phyloP scores from a whole-genome alignment of 495 filamentous ascomycete genomes.

The Penicillium steckii region DNA sequence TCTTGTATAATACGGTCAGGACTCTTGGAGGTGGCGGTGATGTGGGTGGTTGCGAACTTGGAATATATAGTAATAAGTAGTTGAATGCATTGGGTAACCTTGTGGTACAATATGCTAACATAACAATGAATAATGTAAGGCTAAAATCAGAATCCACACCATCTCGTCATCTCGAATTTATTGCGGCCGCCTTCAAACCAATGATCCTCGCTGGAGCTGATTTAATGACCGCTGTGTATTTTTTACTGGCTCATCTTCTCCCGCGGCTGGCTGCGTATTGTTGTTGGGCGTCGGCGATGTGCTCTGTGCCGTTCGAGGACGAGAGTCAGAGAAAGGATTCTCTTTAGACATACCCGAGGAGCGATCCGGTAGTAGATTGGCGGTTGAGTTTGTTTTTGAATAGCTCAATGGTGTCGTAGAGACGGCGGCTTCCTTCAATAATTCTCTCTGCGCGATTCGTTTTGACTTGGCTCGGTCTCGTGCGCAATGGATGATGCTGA shows the following conservation, averaged over 20 bases:
- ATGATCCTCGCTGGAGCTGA: not conserved
- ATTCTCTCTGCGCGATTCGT: constrained; percentile 8
- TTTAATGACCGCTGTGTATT: not conserved
- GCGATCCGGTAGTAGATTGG: constrained; percentile 3
- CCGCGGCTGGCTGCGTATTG: not conserved
- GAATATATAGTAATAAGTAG: too few relatives aligned
- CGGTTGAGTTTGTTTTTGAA: constrained; percentile 2
- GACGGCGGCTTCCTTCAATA: not conserved
- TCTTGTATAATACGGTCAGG: too few relatives aligned
- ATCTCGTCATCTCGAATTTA: not conserved
- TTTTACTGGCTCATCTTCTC: not conserved
- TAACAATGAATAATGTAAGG: too few relatives aligned
- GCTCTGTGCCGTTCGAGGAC: not conserved
- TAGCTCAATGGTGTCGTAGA: not conserved
- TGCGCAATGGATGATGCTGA: constrained; percentile 10
- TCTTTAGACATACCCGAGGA: constrained; percentile 10
- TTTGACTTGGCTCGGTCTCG: constrained; percentile 8
- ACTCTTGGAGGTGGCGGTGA: too few relatives aligned
- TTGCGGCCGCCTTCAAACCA: not conserved
- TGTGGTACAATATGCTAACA: too few relatives aligned
- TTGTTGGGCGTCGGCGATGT: not conserved
- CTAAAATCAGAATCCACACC: too few relatives aligned
- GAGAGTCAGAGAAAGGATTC: not conserved
- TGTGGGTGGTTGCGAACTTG: too few relatives aligned
- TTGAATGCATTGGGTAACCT: too few relatives aligned